Percentiles rank a stretch among this genome's conserved stretches.
These are phyloP conservation scores for Cnidoscolus chayamansa DNA, from an alignment of 441 rosid genomes.

Conservation along the genomic window DNA sequence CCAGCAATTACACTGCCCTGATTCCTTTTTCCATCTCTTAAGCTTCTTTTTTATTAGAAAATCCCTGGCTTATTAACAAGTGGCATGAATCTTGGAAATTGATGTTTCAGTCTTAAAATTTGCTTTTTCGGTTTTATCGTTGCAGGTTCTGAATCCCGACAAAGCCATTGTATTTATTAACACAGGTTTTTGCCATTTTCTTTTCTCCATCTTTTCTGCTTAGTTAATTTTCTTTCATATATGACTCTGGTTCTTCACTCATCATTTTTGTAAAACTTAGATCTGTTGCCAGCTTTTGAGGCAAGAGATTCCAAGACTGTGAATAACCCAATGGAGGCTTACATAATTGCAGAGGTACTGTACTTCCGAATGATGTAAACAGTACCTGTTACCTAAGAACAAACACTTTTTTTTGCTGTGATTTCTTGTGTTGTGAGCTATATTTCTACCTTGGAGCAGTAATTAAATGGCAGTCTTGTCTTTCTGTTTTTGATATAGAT, in stretches of 20 bases:
- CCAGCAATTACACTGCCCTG: background rate
- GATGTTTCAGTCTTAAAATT: conserved; percentile 4
- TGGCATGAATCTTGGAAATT: background rate
- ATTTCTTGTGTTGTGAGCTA: background rate
- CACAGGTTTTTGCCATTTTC: conserved; percentile 47
- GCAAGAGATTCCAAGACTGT: conserved; percentile 64
- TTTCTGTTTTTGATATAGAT: conserved; percentile 39
- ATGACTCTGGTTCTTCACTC: conserved; percentile 24
- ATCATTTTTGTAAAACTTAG: conserved; percentile 33
- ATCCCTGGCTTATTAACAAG: background rate
- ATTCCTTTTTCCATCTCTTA: background rate
- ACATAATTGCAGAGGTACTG: conserved; percentile 67
- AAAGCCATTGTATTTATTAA: conserved; percentile 65
- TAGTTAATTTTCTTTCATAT: conserved; percentile 34
- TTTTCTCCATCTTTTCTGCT: conserved; percentile 23
- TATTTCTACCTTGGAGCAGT: background rate
- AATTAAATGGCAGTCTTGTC: background rate
- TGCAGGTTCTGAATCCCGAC: conserved; percentile 76
- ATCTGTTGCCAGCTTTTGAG: conserved; percentile 76
- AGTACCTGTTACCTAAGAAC: background rate
- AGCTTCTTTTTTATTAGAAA: background rate
- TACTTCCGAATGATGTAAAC: conserved; percentile 10
- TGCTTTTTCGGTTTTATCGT: conserved; percentile 23
- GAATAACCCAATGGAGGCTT: conserved; percentile 84
- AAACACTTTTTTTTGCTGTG: background rate